Conservation (phyloP, 1,139 yeast genomes). For the Debaryomycetaceae sp. region DNA sequence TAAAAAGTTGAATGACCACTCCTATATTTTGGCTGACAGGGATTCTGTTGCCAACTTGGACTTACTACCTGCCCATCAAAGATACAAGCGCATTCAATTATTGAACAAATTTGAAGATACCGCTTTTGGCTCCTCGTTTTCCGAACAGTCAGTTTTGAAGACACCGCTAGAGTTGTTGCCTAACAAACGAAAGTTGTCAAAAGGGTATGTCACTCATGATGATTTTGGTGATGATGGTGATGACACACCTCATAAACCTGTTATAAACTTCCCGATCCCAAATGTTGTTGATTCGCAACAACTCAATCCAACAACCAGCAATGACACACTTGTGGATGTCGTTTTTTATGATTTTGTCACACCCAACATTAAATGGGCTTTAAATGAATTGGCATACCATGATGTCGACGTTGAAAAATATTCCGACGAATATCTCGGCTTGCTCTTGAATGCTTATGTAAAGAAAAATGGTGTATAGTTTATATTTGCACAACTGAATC, state of each 20-base stretch:
- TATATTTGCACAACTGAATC: conserved; percentile 45
- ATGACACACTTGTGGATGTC: conserved; percentile 51
- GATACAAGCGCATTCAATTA: conserved; percentile 1
- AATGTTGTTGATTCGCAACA: conserved; percentile 63
- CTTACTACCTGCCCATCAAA: conserved; percentile 29
- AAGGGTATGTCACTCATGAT: conserved; percentile 80
- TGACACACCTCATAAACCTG: conserved; percentile 74
- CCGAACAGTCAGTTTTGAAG: neutral
- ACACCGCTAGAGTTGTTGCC: neutral
- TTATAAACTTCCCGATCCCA: conserved; percentile 60
- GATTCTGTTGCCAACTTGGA: conserved; percentile 8
- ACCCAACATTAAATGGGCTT: conserved; percentile 59
- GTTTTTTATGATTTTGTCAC: conserved; percentile 76
- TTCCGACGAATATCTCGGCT: conserved; percentile 33
- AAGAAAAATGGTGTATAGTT: conserved; percentile 3
- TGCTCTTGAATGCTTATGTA: conserved; percentile 29
- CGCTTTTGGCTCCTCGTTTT: neutral
- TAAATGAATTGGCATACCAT: conserved; percentile 31
- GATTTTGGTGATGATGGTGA: conserved; percentile 86
- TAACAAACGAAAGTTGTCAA: conserved; percentile 22
- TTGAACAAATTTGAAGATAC: neutral
- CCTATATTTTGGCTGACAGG: conserved; percentile 33
- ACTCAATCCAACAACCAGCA: conserved; percentile 13
- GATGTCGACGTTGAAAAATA: conserved; percentile 22
- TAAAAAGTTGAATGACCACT: conserved; percentile 46